Evolutionary conservation across 2,329 filamentous ascomycete species (phyloP), one percentile per base, ranked within the genome.

Genomic region (Claviceps fusiformis): DNA sequence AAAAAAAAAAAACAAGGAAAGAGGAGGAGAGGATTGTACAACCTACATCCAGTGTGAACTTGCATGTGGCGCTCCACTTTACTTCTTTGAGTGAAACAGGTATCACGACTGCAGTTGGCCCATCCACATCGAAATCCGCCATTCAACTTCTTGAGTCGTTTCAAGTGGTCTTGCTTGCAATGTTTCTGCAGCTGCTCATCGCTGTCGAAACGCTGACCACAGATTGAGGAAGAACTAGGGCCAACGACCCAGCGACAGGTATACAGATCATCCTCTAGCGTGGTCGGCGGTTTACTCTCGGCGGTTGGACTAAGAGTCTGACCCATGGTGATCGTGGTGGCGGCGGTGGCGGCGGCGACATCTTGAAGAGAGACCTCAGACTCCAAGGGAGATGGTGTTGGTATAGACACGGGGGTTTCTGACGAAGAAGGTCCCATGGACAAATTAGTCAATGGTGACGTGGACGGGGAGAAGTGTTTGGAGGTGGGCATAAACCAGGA

Each of bases 31-130:
- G 24, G 27, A 39, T n/a, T 29, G 31, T 15, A 27, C 46, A 27
- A 43, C 80, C 71, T 69, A 82, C 80, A 79, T 53, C 80, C 80
- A 17, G 82, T 85, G 63, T 86, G 82, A 2, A 78, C 81, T 60
- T 83, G 80, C 66, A 85, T 75, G 62, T 86, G 82, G 48, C 82
- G 72, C 59, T 83, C 81, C 19, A 85, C 71, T 63, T 86, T 85
- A 64, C 79, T 81, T 61, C 79, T 74, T 61, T 82, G 80, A 2
- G 72, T 73, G 58, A 84, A 84, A 17, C 75, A 74, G 5, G 71
- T 71, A 41, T 75, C 69, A 41, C 81, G 76, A 39, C 69, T 70
- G 64, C 82, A 86, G 46, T 71, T 73, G 15, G 72, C 66, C 82
- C 82, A 85, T 45, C 68, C 69, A 61, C 80, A 83, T n/a, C 68